Conservation (phyloP, 768 basidiomycete species). For the Rhizopogon rudus region DNA sequence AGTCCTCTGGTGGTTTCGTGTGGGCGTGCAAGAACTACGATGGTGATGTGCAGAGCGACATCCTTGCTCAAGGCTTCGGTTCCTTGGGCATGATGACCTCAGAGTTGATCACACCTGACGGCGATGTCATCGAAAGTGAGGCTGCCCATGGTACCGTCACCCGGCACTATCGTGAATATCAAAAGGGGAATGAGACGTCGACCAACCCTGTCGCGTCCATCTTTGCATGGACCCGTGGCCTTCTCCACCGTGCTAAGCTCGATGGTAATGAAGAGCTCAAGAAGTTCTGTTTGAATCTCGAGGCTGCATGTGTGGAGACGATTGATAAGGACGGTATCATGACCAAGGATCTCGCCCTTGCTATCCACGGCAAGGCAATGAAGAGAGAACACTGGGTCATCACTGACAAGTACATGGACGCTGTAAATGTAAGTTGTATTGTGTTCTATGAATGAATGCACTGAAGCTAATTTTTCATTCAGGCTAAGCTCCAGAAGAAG, state of each 20-base stretch:
- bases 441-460: not conserved
- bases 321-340: slow-evolving; percentile 89
- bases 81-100: slow-evolving; percentile 97
- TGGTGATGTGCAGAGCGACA: slow-evolving; percentile 86
- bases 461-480: slow-evolving; percentile 9
- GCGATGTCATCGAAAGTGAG: slow-evolving; percentile 88
- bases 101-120: slow-evolving; percentile 93
- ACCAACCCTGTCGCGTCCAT: slow-evolving; percentile 99
- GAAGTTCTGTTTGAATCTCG: slow-evolving; percentile 74
- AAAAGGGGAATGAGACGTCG: slow-evolving; percentile 96
- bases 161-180: slow-evolving; percentile 94
- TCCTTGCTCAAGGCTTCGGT: slow-evolving; percentile 97
- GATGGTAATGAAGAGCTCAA: slow-evolving; percentile 75
- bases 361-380: slow-evolving; percentile 90
- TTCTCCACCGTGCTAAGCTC: slow-evolving; percentile 89
- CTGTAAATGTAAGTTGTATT: slow-evolving; percentile 67
- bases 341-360: slow-evolving; percentile 96
- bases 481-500: slow-evolving; percentile 44
- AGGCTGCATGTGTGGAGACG: slow-evolving; percentile 84
- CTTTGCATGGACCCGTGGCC: slow-evolving; percentile 97
- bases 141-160: slow-evolving; percentile 98
- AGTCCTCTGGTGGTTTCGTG: slow-evolving; percentile 90
- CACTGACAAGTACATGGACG: slow-evolving; percentile 90
- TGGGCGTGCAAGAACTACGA: slow-evolving; percentile 79
- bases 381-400: slow-evolving; percentile 96